These are phyloP conservation scores for Solanum lignicaule DNA, from an alignment of 257 asterid genomes.

Conservation along the genomic window DNA sequence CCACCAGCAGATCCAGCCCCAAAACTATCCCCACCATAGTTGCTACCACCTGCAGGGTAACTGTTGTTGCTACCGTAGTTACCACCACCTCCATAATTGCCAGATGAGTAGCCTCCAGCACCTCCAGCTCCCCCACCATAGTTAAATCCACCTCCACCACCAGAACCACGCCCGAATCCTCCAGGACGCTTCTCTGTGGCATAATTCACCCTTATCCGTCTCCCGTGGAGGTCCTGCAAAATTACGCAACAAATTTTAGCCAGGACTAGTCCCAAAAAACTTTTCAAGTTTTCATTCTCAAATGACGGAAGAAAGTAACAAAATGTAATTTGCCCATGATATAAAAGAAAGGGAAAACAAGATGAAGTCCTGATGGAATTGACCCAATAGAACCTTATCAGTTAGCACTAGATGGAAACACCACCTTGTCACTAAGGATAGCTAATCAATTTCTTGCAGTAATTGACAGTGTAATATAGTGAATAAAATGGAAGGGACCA, in stretches of 20 bases:
- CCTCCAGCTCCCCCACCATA: constrained; percentile 9
- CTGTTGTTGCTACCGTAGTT: not conserved
- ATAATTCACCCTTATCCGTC: constrained; percentile 24
- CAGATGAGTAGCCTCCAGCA: not conserved
- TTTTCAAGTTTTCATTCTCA: not conserved
- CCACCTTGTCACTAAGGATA: not conserved
- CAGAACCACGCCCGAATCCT: constrained; percentile 13
- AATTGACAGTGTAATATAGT: not conserved
- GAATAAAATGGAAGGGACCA: not conserved
- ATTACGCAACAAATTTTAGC: not conserved
- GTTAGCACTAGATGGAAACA: not conserved
- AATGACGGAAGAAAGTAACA: not conserved
- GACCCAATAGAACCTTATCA: not conserved
- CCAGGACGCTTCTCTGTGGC: constrained; percentile 27
- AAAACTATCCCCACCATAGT: not conserved
- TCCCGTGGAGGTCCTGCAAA: constrained; percentile 34
- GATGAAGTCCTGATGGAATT: not conserved
- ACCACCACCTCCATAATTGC: constrained; percentile 6
- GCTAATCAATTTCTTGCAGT: not conserved
- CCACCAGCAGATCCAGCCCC: constrained; percentile 4
- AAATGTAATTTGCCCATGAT: not conserved
- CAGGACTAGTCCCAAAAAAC: not conserved
- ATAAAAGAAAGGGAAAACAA: not conserved
- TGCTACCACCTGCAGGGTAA: constrained; percentile 1
- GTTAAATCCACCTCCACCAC: not conserved